A percentile compares a stretch with the other conserved stretches of the same genome.
These are phyloP conservation scores for Kokia cookei DNA, from an alignment of 441 rosid genomes.

Conservation along the genomic window DNA sequence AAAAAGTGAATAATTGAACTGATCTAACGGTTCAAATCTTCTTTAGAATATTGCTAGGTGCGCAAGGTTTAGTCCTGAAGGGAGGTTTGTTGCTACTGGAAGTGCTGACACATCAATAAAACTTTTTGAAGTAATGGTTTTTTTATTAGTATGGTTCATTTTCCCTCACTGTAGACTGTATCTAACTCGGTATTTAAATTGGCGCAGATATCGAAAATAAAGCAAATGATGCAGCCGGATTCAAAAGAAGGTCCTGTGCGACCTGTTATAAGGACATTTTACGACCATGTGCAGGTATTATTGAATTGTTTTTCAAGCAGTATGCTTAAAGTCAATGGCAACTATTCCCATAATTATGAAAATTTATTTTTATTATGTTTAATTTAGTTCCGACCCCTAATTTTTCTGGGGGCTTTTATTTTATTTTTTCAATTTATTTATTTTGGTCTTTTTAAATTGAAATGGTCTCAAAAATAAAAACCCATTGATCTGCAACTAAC, in stretches of 20 bases:
- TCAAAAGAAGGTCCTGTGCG: conserved; percentile 57
- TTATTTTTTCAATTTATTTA: background rate
- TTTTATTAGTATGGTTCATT: background rate
- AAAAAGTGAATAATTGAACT: background rate
- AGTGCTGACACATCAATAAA: conserved; percentile 90
- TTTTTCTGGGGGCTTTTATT: background rate
- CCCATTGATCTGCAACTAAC: background rate
- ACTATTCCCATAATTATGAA: background rate
- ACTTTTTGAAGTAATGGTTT: conserved; percentile 62
- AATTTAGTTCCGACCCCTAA: background rate
- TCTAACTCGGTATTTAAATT: conserved; percentile 9
- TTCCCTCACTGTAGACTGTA: background rate
- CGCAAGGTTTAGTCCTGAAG: conserved; percentile 85
- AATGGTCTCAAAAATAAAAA: background rate
- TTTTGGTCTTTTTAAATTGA: background rate
- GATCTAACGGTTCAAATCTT: conserved; percentile 26
- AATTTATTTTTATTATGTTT: background rate
- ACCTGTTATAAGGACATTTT: conserved; percentile 80
- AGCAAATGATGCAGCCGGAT: conserved; percentile 74
- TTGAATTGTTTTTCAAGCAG: background rate
- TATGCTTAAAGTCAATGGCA: background rate
- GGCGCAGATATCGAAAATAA: conserved; percentile 66
- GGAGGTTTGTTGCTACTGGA: conserved; percentile 78
- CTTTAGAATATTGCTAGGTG: conserved; percentile 76
- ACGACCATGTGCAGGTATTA: conserved; percentile 69